Conservation (phyloP, 2,329 filamentous ascomycete species). For the Monosporascus cannonballus region DNA sequence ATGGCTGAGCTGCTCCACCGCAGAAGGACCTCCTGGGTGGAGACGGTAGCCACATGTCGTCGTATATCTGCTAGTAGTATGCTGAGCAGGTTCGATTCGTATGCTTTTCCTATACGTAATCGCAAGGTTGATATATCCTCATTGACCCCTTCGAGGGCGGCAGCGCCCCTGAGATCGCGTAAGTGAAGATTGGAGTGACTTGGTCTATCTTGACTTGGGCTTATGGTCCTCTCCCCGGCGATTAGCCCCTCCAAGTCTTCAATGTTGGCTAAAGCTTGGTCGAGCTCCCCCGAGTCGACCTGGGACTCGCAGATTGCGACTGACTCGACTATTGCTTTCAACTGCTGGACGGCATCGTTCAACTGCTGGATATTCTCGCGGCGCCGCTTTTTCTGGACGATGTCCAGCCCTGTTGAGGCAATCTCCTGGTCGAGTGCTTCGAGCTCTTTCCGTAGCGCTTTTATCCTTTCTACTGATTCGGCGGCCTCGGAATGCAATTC, state of each 20-base stretch:
- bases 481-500: slow-evolving; percentile 89
- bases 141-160: slow-evolving; percentile 73
- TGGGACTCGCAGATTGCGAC: slow-evolving; percentile 72
- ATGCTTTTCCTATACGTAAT: slow-evolving; percentile 77
- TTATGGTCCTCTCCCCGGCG: slow-evolving; percentile 55
- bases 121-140: slow-evolving; percentile 71
- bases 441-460: slow-evolving; percentile 71
- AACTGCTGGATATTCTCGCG: slow-evolving; percentile 81
- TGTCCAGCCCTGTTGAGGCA: slow-evolving; percentile 75
- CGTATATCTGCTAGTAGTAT: slow-evolving; percentile 74
- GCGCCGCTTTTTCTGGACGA: slow-evolving; percentile 75
- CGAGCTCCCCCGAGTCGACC: slow-evolving; percentile 78
- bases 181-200: slow-evolving; percentile 32
- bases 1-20: slow-evolving; percentile 78
- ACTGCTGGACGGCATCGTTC: slow-evolving; percentile 74
- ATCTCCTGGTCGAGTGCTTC: slow-evolving; percentile 79
- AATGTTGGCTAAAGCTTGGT: slow-evolving; percentile 72
- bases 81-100: slow-evolving; percentile 73
- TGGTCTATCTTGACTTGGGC: slow-evolving; percentile 17
- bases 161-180: slow-evolving; percentile 69
- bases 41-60: slow-evolving; percentile 69
- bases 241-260: slow-evolving; percentile 75
- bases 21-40: slow-evolving; percentile 66
- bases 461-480: slow-evolving; percentile 84
- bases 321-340: slow-evolving; percentile 70